These are phyloP conservation scores for Pachyrhizus erosus DNA, from an alignment of 306 rosid species.

Conservation along the genomic window DNA sequence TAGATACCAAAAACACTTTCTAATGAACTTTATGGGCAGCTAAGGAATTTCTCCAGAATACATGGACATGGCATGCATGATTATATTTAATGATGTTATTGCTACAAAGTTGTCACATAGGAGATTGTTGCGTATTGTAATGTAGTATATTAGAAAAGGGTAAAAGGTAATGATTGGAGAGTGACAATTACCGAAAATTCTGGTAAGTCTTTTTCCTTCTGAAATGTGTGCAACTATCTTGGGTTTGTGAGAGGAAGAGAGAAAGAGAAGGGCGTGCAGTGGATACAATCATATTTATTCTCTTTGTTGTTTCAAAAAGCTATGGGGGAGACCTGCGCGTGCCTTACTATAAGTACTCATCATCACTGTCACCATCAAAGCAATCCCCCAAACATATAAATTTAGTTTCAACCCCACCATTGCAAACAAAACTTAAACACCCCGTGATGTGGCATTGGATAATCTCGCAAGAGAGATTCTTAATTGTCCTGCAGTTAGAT, in stretches of 20 bases:
- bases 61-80: constrained; percentile 38
- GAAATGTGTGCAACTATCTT: constrained; percentile 60
- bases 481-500: background rate
- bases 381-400: constrained; percentile 30
- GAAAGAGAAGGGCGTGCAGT: constrained; percentile 69
- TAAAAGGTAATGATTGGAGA: constrained; percentile 65
- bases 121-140: constrained; percentile 10
- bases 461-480: background rate
- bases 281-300: constrained; percentile 75
- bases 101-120: constrained; percentile 27
- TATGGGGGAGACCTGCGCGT: constrained; percentile 59
- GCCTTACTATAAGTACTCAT: constrained; percentile 71
- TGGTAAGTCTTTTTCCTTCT: constrained; percentile 54
- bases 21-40: background rate
- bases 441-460: background rate
- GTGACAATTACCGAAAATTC: constrained; percentile 68
- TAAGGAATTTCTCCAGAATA: constrained; percentile 5
- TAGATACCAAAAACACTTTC: background rate
- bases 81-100: constrained; percentile 42
- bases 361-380: constrained; percentile 65
- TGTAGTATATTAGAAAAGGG: constrained; percentile 41
- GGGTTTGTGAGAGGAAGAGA: constrained; percentile 49
- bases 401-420: constrained; percentile 22
- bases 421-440: constrained; percentile 2
- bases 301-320: constrained; percentile 70